phyloP scores from a whole-genome alignment of 2,329 filamentous ascomycete species.

The Ceratocystis lukuohia region DNA sequence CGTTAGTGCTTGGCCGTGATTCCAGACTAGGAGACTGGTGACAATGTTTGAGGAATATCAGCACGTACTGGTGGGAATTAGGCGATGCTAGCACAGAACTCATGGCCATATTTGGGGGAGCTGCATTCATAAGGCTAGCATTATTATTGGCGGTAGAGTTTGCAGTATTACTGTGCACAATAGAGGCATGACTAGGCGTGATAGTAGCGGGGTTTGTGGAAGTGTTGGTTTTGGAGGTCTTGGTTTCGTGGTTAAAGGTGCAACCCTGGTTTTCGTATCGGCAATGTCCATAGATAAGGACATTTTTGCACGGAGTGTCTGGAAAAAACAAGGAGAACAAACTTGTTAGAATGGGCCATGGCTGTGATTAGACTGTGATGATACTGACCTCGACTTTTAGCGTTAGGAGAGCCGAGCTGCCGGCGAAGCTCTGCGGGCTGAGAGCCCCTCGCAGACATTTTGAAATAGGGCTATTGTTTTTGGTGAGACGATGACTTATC shows the following conservation, averaged over 20 bases:
- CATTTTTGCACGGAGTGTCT: slow-evolving; percentile 81
- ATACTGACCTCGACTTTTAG: slow-evolving; percentile 40
- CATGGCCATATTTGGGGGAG: slow-evolving; percentile 3
- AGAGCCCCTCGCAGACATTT: slow-evolving; percentile 16
- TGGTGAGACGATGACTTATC: not conserved
- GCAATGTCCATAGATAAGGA: slow-evolving; percentile 86
- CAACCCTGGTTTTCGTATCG: slow-evolving; percentile 85
- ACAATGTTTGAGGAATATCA: not conserved
- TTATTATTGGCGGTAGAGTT: not conserved
- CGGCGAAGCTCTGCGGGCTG: slow-evolving; percentile 36
- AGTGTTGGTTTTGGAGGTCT: slow-evolving; percentile 28
- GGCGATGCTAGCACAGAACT: slow-evolving; percentile 15
- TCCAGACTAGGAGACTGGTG: not conserved
- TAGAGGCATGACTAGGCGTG: slow-evolving; percentile 18
- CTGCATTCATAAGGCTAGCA: slow-evolving; percentile 9
- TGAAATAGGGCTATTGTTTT: not conserved
- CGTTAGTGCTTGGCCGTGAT: slow-evolving; percentile 1
- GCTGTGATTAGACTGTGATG: too few species aligned
- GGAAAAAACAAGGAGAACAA: not conserved
- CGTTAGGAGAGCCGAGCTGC: slow-evolving; percentile 42
- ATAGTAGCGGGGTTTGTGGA: slow-evolving; percentile 5
- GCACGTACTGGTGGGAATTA: slow-evolving; percentile 16
- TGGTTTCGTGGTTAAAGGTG: slow-evolving; percentile 73
- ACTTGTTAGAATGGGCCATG: too few species aligned
- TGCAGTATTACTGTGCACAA: slow-evolving; percentile 17